Base-by-base conservation (phyloP, 257 asterid species). In the Solanum medicagineum region DNA sequence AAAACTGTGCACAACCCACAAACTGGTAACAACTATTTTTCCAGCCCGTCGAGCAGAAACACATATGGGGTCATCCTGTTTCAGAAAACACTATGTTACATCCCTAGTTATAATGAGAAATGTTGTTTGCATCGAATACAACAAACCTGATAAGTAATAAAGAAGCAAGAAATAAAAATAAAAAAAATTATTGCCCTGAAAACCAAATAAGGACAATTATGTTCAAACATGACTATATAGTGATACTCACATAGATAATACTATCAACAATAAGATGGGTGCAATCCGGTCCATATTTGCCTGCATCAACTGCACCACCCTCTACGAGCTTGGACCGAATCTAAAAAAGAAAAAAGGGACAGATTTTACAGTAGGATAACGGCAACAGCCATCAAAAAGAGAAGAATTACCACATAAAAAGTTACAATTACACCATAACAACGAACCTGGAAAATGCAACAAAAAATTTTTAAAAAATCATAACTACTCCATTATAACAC, bases 1-100 rank as follows among this genome's bases (percentile, higher is more conserved):
- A 87, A 73, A 91, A 88, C 98, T 91, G 87, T 95, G 97, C 69
- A 88, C 96, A 83, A 97, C 98, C 99, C 99, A 97, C 51, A 92
- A 85, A 73, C 91, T 90, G 84, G 94, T 93, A 75, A 95, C 98
- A 86, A 97, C 71, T 55, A 81, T 86, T 92, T 97, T 94, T 63
- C 94, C 95, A 66, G 93, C 96, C 80, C 89, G 89, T 88, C 95
- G 91, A 59, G 99, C 98, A 86, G 95, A 90, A 49, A 87, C 87
- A 49, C 99, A 97, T 32, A 89, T 81, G 20, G 98, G 98, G 88
- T 97, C 98, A 65, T 94, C 96, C 99, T 97, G 83, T 55, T 79
- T 53, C 49, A 79, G 66, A 26, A 82, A 83, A 84, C 66, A 81
- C 22, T 24, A 81, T 40, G 80, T 42, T 59, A 71, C 36, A 85